Conservation (phyloP, 148 eudicot species). For the Oxyria digyna region DNA sequence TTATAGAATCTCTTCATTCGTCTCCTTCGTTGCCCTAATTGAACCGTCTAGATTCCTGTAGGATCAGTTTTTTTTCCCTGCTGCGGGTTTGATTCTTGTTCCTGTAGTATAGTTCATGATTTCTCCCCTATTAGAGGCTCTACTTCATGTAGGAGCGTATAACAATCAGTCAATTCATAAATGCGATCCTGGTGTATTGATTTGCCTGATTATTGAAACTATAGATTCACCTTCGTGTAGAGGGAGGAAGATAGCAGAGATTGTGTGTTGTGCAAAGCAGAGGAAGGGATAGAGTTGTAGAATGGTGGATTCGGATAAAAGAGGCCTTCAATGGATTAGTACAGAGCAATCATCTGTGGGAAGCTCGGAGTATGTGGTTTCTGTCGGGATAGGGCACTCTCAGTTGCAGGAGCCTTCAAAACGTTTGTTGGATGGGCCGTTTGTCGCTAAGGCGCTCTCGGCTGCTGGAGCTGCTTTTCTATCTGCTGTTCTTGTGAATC, state of each 20-base stretch:
- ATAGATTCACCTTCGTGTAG: too few species aligned
- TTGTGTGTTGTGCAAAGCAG: neutral
- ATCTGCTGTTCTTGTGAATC: slow-evolving; percentile 83
- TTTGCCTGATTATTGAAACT: too few species aligned
- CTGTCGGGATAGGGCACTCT: slow-evolving; percentile 10
- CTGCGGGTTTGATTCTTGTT: neutral
- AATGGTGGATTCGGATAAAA: slow-evolving; percentile 27
- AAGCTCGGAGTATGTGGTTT: slow-evolving; percentile 20
- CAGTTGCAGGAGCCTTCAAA: slow-evolving; percentile 9
- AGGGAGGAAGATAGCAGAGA: slow-evolving; percentile 3
- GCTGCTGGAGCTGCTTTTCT: slow-evolving; percentile 93
- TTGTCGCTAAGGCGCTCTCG: slow-evolving; percentile 58
- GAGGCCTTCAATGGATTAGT: slow-evolving; percentile 20
- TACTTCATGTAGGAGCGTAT: neutral
- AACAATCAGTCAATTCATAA: neutral
- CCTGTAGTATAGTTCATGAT: neutral
- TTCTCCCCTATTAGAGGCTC: neutral
- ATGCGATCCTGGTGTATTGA: neutral
- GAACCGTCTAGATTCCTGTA: neutral
- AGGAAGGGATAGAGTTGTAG: neutral
- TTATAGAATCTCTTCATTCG: neutral
- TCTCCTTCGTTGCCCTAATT: neutral
- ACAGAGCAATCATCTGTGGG: slow-evolving; percentile 18
- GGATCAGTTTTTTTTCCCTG: neutral
- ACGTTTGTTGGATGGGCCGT: slow-evolving; percentile 20